Percentiles rank a stretch among this genome's conserved stretches.
Conservation (phyloP, 345 rosid genomes). For the Pistacia vera region DNA sequence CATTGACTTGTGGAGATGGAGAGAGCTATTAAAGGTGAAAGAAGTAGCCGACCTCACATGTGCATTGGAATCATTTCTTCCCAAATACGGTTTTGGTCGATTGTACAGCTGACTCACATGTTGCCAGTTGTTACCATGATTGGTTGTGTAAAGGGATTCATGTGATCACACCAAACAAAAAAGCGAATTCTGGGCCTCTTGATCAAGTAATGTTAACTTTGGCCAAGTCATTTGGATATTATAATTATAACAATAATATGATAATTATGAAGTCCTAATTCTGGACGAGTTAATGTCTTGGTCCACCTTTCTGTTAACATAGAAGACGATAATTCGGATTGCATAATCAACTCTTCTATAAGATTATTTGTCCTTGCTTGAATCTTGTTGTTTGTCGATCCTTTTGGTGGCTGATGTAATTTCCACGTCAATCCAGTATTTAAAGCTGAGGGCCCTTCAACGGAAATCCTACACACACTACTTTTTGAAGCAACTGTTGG, state of each 20-base stretch:
- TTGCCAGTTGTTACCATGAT: constrained; percentile 76
- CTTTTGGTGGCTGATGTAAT: constrained; percentile 9
- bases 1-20: constrained; percentile 82
- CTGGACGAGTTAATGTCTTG: neutral
- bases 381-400: neutral
- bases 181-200: constrained; percentile 99
- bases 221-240: neutral
- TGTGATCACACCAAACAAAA: constrained; percentile 88
- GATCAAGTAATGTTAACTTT: constrained; percentile 58
- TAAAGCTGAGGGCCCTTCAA: constrained; percentile 90
- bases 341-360: neutral
- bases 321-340: neutral
- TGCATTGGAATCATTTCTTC: constrained; percentile 87
- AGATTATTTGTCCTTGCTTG: neutral
- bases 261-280: neutral
- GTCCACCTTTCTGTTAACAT: neutral
- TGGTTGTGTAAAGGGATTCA: constrained; percentile 97
- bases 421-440: constrained; percentile 55
- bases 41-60: constrained; percentile 72
- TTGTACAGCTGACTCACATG: constrained; percentile 89
- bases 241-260: neutral
- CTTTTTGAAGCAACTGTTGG: constrained; percentile 99
- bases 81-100: constrained; percentile 97
- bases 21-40: constrained; percentile 61
- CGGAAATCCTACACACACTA: constrained; percentile 95